phyloP scores from a whole-genome alignment of 768 basidiomycete species.

The Tremella yokohamensis region DNA sequence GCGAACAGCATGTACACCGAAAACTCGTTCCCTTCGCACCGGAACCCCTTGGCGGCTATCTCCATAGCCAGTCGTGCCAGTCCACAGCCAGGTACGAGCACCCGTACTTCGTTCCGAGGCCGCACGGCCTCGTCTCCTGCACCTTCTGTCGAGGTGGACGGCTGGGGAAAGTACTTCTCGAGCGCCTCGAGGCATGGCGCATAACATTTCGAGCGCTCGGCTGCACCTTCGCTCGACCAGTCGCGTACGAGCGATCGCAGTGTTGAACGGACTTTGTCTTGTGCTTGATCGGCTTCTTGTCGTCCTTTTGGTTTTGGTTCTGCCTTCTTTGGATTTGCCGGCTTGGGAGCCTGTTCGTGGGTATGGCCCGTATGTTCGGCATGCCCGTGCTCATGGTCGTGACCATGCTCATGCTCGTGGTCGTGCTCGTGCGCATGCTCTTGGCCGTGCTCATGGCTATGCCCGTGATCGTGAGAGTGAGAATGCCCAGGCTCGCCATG shows the following conservation, averaged over 20 bases:
- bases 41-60: constrained; percentile 75
- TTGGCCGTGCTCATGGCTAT: constrained; percentile 34
- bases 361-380: constrained; percentile 8
- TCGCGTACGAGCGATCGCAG: constrained; percentile 89
- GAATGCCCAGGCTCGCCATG: constrained; percentile 30
- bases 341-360: neutral
- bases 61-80: constrained; percentile 85
- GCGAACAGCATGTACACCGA: constrained; percentile 90
- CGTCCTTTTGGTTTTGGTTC: neutral
- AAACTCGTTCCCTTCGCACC: constrained; percentile 92
- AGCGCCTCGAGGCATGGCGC: constrained; percentile 75
- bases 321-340: neutral
- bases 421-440: constrained; percentile 1
- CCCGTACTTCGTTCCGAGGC: constrained; percentile 58
- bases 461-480: constrained; percentile 34
- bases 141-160: constrained; percentile 26
- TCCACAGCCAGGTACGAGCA: constrained; percentile 86
- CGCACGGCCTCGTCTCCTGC: constrained; percentile 3
- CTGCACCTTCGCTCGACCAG: constrained; percentile 80
- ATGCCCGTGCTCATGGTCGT: constrained; percentile 7
- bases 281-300: constrained; percentile 26
- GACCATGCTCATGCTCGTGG: constrained; percentile 34
- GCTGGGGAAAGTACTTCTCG: constrained; percentile 56
- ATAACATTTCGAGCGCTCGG: constrained; percentile 76
- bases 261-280: constrained; percentile 88